Base-by-base conservation (phyloP, 1,139 yeast genomes). In the Kodamaea sp. region DNA sequence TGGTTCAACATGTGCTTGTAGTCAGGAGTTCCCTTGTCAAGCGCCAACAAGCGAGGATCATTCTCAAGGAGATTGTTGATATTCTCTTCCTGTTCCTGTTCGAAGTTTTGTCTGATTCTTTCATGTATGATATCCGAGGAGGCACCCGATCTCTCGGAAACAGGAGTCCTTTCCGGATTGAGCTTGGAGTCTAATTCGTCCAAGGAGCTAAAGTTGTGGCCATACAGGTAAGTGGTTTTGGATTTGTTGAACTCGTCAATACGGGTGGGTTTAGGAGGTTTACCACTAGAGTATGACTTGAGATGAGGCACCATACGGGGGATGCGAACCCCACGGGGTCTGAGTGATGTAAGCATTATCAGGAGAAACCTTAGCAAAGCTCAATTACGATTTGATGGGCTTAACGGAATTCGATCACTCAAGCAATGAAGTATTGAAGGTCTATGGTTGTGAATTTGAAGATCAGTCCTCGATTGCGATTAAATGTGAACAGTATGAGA, bases 191-290 rank as follows among this genome's bases (percentile, higher is more conserved):
- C 53, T n/a, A 50, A 32, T 6, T 55, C 58, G 22, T 56, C 59
- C 29, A 62, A 44, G n/a, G 38, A 37, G 25, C 37, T 39, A 36
- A 45, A 41, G 28, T 42, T 48, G 29, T 54, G 48, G 4, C 70
- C 70, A 48, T 58, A 70, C 30, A 47, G 52, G 43, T 66, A 70
- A 22, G 57, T 54, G 5, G 62, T 62, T 44, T 64, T 66, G 21
- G 48, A 48, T 34, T 62, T 62, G 44, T 70, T 70, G 54, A 68
- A 69, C 30, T 64, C 66, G 9, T 68, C 73, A 29, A 69, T 63
- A 24, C 55, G 49, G 16, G 38, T 37, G 22, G 29, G 14, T 23
- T n/a, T n/a, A n/a, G 21, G 21, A 7, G 21, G 21, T 18, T 18
- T 18, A 18, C 9, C 9, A 9, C 8, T 7, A 9, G 6, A 18